Evolutionary conservation across 192 early-diverging fungal genomes (phyloP), one percentile per base, ranked within the genome.

Genomic region (Backusella macrospora): DNA sequence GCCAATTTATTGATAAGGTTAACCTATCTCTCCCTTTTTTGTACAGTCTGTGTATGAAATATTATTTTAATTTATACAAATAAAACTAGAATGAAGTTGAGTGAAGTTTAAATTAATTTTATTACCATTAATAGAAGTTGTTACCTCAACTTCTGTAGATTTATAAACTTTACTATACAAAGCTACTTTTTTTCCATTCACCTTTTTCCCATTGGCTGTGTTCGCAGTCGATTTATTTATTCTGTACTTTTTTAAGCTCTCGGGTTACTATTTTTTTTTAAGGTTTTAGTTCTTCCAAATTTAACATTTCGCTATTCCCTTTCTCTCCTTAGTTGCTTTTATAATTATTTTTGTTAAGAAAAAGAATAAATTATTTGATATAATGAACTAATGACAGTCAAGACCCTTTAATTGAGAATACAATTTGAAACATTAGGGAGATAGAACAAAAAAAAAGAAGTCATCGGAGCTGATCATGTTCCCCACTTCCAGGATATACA

Each of bases 281-380:
- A 52, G 26, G 21, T 59, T 59, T 59, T 59, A 59, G 52, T 26
- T 59, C 52, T 59, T 59, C 52, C 52, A 59, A 59, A 59, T 59
- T 59, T 26, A 13, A 26, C 18, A 59, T 59, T 59, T 23, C 3
- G 12, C 48, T 43, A 43, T 10, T 43, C 42, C 26, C 26, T 23
- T 55, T 55, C 21, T 55, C 52, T 55, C 21, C 9, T 55, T 55
- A 26, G 52, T 59, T 23, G 21, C 21, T 59, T 59, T 59, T 59
- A 59, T 59, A 59, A 59, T 59, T 18, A 12, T 9, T 26, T 26
- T 12, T 59, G 12, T 10, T 26, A 4, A 59, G 13, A 21, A 43
- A 10, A 6, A 43, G 5, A 9, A 6, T 7, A 55, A 59, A 59
- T 9, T 7, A 13, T 10, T 23, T 8, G 21, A 13, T 1, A 59